phyloP scores from a whole-genome alignment of 2,329 filamentous ascomycete species.

The Colletotrichum caudatum region DNA sequence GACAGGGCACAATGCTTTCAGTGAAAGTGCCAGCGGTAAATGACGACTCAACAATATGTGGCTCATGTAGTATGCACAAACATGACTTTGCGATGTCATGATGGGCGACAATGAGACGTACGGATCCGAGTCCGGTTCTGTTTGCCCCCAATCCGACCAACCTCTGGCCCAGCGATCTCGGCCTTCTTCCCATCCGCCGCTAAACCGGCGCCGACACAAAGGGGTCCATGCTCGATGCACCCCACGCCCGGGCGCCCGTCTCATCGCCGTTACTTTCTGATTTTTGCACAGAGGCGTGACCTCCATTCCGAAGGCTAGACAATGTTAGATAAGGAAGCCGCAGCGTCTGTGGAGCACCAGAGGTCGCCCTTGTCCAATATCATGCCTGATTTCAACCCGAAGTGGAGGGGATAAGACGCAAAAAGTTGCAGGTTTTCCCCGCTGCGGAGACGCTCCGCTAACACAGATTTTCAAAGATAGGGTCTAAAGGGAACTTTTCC shows the following conservation, averaged over 20 bases:
- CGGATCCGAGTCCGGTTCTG: constrained; percentile 31
- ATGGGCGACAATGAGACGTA: constrained; percentile 1
- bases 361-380: constrained; percentile 35
- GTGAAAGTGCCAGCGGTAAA: background rate
- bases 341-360: constrained; percentile 18
- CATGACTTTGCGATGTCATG: no score
- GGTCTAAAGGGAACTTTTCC: constrained; percentile 24
- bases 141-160: constrained; percentile 28
- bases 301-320: background rate
- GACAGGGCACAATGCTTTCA: background rate
- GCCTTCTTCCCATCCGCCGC: constrained; percentile 25
- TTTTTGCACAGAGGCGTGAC: background rate
- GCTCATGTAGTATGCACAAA: no score
- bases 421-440: constrained; percentile 30
- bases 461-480: background rate
- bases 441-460: constrained; percentile 36
- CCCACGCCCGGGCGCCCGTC: constrained; percentile 31
- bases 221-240: background rate
- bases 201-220: constrained; percentile 10
- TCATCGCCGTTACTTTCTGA: background rate
- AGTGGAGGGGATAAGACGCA: constrained; percentile 33
- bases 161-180: constrained; percentile 29
- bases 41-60: accelerated
- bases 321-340: constrained; percentile 25
- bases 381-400: constrained; percentile 38